These are phyloP conservation scores for Argentina anserina DNA, from an alignment of 306 rosid genomes.

Conservation along the genomic window DNA sequence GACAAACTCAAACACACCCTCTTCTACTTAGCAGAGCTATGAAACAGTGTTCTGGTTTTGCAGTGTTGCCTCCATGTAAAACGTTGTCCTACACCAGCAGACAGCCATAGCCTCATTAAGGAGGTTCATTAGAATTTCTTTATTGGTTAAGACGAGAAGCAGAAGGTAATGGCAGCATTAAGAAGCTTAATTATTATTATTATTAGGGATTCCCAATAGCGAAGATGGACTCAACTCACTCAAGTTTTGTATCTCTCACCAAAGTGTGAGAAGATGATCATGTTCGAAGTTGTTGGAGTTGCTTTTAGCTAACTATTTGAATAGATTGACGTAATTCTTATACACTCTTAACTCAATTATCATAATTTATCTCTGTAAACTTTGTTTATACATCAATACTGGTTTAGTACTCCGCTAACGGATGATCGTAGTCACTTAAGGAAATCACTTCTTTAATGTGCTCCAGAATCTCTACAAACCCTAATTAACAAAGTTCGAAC, in stretches of 20 bases:
- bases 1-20: conserved; percentile 21
- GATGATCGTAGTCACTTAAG: too few relatives aligned
- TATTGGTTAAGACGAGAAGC: neutral
- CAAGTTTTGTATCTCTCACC: neutral
- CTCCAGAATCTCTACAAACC: too few relatives aligned
- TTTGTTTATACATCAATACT: too few relatives aligned
- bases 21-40: conserved; percentile 8
- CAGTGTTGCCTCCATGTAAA: conserved; percentile 32
- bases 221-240: neutral
- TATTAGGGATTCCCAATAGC: neutral
- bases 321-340: too few relatives aligned
- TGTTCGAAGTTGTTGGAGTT: too few relatives aligned
- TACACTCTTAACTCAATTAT: too few relatives aligned
- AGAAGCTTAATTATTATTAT: neutral
- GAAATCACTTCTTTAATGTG: too few relatives aligned
- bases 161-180: neutral
- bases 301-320: too few relatives aligned
- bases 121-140: neutral
- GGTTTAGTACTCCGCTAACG: too few relatives aligned
- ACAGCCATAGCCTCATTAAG: neutral
- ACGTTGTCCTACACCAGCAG: conserved; percentile 6
- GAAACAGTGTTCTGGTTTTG: conserved; percentile 23
- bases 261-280: neutral
- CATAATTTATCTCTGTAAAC: too few relatives aligned
- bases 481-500: too few relatives aligned